Base-by-base conservation (phyloP, 768 basidiomycete genomes). In the Leccinellum rugosiceps region DNA sequence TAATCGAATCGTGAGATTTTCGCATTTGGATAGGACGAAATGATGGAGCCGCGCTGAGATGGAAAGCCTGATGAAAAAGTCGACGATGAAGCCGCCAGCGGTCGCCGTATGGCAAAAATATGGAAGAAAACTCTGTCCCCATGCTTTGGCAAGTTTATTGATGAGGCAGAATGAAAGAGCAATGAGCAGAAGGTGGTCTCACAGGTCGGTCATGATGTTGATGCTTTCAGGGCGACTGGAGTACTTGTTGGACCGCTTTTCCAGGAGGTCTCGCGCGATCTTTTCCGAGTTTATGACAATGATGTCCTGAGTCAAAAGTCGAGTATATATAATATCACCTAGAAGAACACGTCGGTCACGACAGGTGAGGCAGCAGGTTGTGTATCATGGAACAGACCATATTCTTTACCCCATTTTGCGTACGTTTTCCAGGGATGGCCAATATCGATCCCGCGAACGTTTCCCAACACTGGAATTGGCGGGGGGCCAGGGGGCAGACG, bases 21-120 rank as follows among this genome's bases (percentile, higher is more conserved):
- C 65, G 62, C 28, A 65, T 56, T 50, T 78, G 78, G 17, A 70
- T 59, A 4, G 75, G 72, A 44, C 60, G 65, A 55, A 71, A 77
- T 21, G 64, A 59, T 4, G 57, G 28, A 3, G 64, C 62, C 1
- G 70, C 48, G 6, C 28, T 31, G 19, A n/a, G 8, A 5, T 48
- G 47, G 26, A 48, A 48, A 6, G 47, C 47, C 19, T 28, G 47
- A 2, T 48, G 47, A 17, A 48, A 48, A 48, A 48, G 14, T 48
- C 26, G 23, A 17, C 47, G 47, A n/a, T 48, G 47, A n/a, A 48
- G 47, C 5, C 47, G 47, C 47, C 47, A 46, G 13, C 45, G 45
- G 45, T 46, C 45, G 45, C 45, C 45, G 10, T 46, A 46, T 23
- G 45, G 45, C 28, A 48, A 17, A 25, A 48, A 28, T 11, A 48